Evolutionary conservation across 805 yeast genomes (phyloP), one percentile per base, ranked within the genome.

Genomic region (Candida stauntonica): DNA sequence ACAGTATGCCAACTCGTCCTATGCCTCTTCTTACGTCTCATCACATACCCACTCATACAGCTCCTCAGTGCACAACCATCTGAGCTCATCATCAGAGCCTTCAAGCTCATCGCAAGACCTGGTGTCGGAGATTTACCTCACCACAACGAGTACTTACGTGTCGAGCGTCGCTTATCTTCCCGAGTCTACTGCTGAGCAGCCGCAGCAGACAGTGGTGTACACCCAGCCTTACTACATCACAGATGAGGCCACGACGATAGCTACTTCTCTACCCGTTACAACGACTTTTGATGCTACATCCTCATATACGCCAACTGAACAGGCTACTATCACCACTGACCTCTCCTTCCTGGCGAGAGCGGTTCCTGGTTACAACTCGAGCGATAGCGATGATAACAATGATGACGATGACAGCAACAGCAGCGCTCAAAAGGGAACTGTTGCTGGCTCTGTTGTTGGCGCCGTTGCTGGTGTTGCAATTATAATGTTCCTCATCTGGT

Each of bases 391-490:
- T 4, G 5, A 21, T 17, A 21, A 35, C 13, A 12, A 31, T 17
- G 29, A 23, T 3, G 14, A 24, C 17, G 20, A 13, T 17, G 30
- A 35, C 8, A 21, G 9, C 11, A 21, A 21, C 9, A 21, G 24
- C 24, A 8, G 9, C 7, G 24, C 7, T 21, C 11, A 36, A 4
- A 48, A 35, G 6, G 45, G 47, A 5, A 50, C 51, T 1, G 47
- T 55, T 33, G 55, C 54, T 5, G 60, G 60, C 1, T 52, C 57
- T 5, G 56, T 55, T 20, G 56, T 55, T 19, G 60, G 60, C 4
- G 36, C 54, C 8, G 49, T 53, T 17, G 41, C 33, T 17, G 58
- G 56, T n/a, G 35, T 41, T 3, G 31, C 38, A 3, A n/a, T 49
- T 1, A 19, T 50, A 2, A 9, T 54, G 4, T 24, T 48, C 8